phyloP scores from a whole-genome alignment of 2,329 filamentous ascomycete species.

The Botrytis deweyae region DNA sequence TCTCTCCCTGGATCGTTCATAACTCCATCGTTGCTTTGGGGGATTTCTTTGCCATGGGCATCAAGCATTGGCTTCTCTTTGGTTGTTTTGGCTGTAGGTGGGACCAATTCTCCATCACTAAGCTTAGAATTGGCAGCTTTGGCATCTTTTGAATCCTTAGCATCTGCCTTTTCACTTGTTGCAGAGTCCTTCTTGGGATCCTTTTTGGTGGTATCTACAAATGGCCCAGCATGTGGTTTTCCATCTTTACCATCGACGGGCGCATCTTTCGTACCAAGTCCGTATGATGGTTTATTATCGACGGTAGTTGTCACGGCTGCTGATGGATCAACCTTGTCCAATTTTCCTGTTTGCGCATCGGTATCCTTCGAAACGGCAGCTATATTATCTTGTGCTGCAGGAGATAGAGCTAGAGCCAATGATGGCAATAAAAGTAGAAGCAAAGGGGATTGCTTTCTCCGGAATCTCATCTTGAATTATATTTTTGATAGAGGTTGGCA shows the following conservation, averaged over 20 bases:
- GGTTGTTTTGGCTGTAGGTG: slow-evolving; percentile 46
- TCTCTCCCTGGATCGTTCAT: slow-evolving; percentile 85
- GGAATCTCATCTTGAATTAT: slow-evolving; percentile 55
- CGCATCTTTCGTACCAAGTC: slow-evolving; percentile 68
- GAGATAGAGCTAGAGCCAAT: slow-evolving; percentile 47
- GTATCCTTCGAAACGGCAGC: slow-evolving; percentile 31
- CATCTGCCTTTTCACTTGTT: neutral
- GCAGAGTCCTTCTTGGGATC: slow-evolving; percentile 49
- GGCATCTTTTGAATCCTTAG: slow-evolving; percentile 27
- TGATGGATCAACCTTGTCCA: slow-evolving; percentile 23
- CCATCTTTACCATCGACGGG: slow-evolving; percentile 92
- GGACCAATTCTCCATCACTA: slow-evolving; percentile 39
- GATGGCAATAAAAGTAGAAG: slow-evolving; percentile 61
- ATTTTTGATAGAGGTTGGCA: slow-evolving; percentile 7
- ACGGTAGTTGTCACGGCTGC: slow-evolving; percentile 31
- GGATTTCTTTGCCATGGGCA: slow-evolving; percentile 60
- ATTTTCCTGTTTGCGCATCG: slow-evolving; percentile 28
- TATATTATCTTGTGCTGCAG: slow-evolving; percentile 32
- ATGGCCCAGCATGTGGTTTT: slow-evolving; percentile 86
- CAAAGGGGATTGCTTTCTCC: slow-evolving; percentile 53
- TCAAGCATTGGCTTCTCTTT: slow-evolving; percentile 44
- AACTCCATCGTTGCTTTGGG: slow-evolving; percentile 71
- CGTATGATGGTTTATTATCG: slow-evolving; percentile 36
- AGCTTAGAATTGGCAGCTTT: slow-evolving; percentile 41
- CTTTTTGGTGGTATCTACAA: slow-evolving; percentile 56